Conservation (phyloP, 1,139 yeast species). For the Sugiyamaella neomexicana region DNA sequence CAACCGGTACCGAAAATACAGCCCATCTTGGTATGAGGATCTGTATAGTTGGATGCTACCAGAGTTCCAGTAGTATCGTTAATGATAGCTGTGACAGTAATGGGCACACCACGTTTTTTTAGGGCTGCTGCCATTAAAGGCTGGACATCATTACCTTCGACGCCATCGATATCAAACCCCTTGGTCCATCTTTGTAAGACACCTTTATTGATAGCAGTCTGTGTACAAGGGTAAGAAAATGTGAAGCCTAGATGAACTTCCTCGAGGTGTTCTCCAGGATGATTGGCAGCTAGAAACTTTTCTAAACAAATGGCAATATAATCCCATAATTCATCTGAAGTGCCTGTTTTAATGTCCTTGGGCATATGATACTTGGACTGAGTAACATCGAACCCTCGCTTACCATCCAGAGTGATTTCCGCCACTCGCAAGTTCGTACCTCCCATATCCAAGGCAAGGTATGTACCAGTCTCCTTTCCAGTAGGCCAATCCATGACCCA, state of each 20-base stretch:
- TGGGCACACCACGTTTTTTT: slow-evolving; percentile 64
- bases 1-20: slow-evolving; percentile 97
- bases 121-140: slow-evolving; percentile 84
- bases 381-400: slow-evolving; percentile 73
- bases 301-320: slow-evolving; percentile 83
- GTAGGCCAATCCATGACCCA: slow-evolving; percentile 96
- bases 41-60: slow-evolving; percentile 92
- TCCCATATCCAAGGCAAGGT: slow-evolving; percentile 90
- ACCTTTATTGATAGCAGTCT: slow-evolving; percentile 79
- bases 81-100: slow-evolving; percentile 85
- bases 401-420: slow-evolving; percentile 75
- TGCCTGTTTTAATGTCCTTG: slow-evolving; percentile 69
- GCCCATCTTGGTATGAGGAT: slow-evolving; percentile 88
- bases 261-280: slow-evolving; percentile 48
- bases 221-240: slow-evolving; percentile 90
- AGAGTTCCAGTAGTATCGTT: slow-evolving; percentile 97
- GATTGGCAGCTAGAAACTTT: slow-evolving; percentile 58
- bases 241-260: slow-evolving; percentile 85
- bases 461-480: slow-evolving; percentile 86
- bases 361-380: slow-evolving; percentile 82
- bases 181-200: slow-evolving; percentile 95
- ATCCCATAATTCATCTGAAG: slow-evolving; percentile 73
- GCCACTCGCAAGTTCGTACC: slow-evolving; percentile 94
- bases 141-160: slow-evolving; percentile 93
- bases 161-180: slow-evolving; percentile 92